Evolutionary conservation across 1,139 yeast genomes (phyloP).

Genomic region (Yamadazyma jaroonii): DNA sequence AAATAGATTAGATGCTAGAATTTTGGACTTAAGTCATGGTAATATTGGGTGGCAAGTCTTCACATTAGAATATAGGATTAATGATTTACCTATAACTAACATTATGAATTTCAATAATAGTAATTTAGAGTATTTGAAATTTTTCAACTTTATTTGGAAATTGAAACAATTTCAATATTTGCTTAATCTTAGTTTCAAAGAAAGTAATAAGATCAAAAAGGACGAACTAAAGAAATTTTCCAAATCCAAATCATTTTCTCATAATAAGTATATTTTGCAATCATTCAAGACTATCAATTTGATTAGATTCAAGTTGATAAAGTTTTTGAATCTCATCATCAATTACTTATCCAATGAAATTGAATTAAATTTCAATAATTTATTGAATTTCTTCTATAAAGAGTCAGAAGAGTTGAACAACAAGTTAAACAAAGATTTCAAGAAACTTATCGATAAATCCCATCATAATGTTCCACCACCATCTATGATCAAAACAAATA

Average conservation of each 20-base stretch:
- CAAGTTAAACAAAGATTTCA: slow-evolving; percentile 7
- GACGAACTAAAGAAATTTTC: slow-evolving; percentile 28
- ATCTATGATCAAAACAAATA: slow-evolving; percentile 12
- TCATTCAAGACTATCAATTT: slow-evolving; percentile 40
- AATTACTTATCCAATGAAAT: slow-evolving; percentile 48
- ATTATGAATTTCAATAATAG: slow-evolving; percentile 38
- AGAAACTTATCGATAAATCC: slow-evolving; percentile 11
- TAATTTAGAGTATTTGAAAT: slow-evolving; percentile 63
- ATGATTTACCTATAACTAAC: slow-evolving; percentile 50
- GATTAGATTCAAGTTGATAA: slow-evolving; percentile 44
- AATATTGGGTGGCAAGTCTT: slow-evolving; percentile 88
- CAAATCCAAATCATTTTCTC: slow-evolving; percentile 9
- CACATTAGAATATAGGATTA: slow-evolving; percentile 75
- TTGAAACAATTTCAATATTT: slow-evolving; percentile 59
- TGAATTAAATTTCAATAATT: slow-evolving; percentile 36
- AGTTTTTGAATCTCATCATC: slow-evolving; percentile 42
- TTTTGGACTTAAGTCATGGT: slow-evolving; percentile 64
- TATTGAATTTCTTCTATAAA: slow-evolving; percentile 13
- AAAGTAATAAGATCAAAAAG: slow-evolving; percentile 32
- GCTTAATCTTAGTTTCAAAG: slow-evolving; percentile 40
- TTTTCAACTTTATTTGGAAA: slow-evolving; percentile 86
- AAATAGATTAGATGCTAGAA: slow-evolving; percentile 71
- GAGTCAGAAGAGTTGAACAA: background rate
- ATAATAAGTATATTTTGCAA: slow-evolving; percentile 26
- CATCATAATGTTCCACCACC: slow-evolving; percentile 14